phyloP scores from a whole-genome alignment of 495 filamentous ascomycete genomes.

The Sabuloglossum arenarium region DNA sequence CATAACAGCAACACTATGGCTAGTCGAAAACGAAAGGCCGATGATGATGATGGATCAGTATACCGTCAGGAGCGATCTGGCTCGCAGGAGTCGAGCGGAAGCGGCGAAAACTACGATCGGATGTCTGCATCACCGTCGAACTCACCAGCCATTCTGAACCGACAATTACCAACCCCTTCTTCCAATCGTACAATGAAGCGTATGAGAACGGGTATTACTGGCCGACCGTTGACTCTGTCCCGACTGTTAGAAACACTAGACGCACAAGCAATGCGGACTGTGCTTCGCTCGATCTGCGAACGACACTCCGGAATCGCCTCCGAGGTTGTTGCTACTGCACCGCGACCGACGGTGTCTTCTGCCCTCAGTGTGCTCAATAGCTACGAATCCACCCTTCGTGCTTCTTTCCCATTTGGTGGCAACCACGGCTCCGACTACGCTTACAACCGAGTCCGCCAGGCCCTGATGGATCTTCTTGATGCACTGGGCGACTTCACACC shows the following conservation, averaged over 20 bases:
- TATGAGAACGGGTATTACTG: slow-evolving; percentile 43
- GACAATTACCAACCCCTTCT: slow-evolving; percentile 38
- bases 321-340: slow-evolving; percentile 70
- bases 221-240: slow-evolving; percentile 59
- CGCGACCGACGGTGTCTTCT: slow-evolving; percentile 60
- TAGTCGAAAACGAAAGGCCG: slow-evolving; percentile 71
- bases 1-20: slow-evolving; percentile 28
- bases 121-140: slow-evolving; percentile 72
- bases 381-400: slow-evolving; percentile 56
- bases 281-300: slow-evolving; percentile 74
- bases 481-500: slow-evolving; percentile 85
- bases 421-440: slow-evolving; percentile 75
- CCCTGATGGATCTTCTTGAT: slow-evolving; percentile 61
- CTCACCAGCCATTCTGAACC: slow-evolving; percentile 50
- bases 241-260: slow-evolving; percentile 83
- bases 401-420: slow-evolving; percentile 73
- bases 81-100: background rate
- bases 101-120: slow-evolving; percentile 40
- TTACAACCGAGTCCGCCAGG: slow-evolving; percentile 77
- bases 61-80: slow-evolving; percentile 13
- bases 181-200: slow-evolving; percentile 40
- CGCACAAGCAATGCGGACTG: slow-evolving; percentile 53
- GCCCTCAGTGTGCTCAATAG: slow-evolving; percentile 59
- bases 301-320: slow-evolving; percentile 61
- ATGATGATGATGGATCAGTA: slow-evolving; percentile 25